phyloP scores from a whole-genome alignment of 805 yeast genomes.

The Barnettozyma sp. region DNA sequence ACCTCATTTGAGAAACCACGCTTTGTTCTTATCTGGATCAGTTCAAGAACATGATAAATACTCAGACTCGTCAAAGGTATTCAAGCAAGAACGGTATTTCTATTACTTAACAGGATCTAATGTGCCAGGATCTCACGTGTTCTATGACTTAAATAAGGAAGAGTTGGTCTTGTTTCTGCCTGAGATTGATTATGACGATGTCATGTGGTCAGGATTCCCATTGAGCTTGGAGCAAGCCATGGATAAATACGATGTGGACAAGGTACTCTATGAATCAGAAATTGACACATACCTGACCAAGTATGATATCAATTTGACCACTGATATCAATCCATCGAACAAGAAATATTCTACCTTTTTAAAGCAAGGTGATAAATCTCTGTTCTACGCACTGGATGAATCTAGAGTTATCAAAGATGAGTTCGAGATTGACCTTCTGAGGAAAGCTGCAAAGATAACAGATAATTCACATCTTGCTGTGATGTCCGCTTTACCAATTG shows the following conservation, averaged over 20 bases:
- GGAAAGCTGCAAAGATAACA: conserved; percentile 75
- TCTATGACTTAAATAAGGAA: conserved; percentile 48
- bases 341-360: conserved; percentile 31
- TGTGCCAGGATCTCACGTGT: conserved; percentile 66
- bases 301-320: conserved; percentile 36
- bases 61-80: conserved; percentile 69
- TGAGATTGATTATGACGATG: conserved; percentile 76
- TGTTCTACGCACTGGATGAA: conserved; percentile 78
- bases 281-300: conserved; percentile 31
- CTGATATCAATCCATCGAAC: conserved; percentile 45
- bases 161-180: conserved; percentile 73
- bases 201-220: conserved; percentile 96
- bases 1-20: conserved; percentile 26
- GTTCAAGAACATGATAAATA: conserved; percentile 54
- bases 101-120: conserved; percentile 80
- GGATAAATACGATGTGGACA: conserved; percentile 71
- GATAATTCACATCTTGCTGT: conserved; percentile 87
- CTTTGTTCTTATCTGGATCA: conserved; percentile 58
- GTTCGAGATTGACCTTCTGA: conserved; percentile 69
- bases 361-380: conserved; percentile 37
- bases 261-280: conserved; percentile 56
- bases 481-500: conserved; percentile 88
- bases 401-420: conserved; percentile 78
- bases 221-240: conserved; percentile 57
- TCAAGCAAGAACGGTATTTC: conserved; percentile 89